Base-by-base conservation (phyloP, 2,329 filamentous ascomycete species). In the Escovopsis sp. region DNA sequence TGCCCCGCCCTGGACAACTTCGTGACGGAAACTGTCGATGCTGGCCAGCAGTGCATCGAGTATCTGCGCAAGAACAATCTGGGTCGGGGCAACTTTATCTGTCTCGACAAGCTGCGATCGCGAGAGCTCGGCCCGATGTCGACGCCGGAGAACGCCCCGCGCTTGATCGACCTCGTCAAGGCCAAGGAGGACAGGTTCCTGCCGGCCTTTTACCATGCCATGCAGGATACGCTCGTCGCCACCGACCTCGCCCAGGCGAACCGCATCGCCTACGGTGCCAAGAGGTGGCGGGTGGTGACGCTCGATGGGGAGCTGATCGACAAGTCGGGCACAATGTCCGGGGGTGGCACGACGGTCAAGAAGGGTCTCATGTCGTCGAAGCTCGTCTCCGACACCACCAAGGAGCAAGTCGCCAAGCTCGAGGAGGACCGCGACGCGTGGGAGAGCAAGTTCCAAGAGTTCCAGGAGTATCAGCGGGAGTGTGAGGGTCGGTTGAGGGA, bases 321-420 rank as follows among this genome's bases (percentile, higher is more conserved):
- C 61, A 92, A 92, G 54, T 94, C 88, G 1, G 90, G 90, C 66
- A 96, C 90, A 26, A 96, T 98, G 90, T 94, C 84, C 39, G 90
- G 90, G 65, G 90, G 90, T 66, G 90, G 90, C 38, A 88, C 75
- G 31, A 82, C 83, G 13, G 83, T 90, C 38, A 87, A 88, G 48
- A 85, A 79, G 51, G 92, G 92, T 1, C 76, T 86, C 38, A 98
- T 98, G 92, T 96, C 88, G 0, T 93, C 87, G 10, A 96, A 94
- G 58, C 76, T 93, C 31, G 78, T 82, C n/a, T 72, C 83, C 2
- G 85, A 93, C 39, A 81, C 80, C 13, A 81, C 76, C 35, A 87
- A 85, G 55, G 88, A 96, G 45, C 82, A 93, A 49, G 88, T 98
- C 4, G 55, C 71, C 34, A 87, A 90, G 58, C 72, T 94, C 12